Evolutionary conservation across 2,329 filamentous ascomycete species (phyloP).

Genomic region (Aspergillus texensis): DNA sequence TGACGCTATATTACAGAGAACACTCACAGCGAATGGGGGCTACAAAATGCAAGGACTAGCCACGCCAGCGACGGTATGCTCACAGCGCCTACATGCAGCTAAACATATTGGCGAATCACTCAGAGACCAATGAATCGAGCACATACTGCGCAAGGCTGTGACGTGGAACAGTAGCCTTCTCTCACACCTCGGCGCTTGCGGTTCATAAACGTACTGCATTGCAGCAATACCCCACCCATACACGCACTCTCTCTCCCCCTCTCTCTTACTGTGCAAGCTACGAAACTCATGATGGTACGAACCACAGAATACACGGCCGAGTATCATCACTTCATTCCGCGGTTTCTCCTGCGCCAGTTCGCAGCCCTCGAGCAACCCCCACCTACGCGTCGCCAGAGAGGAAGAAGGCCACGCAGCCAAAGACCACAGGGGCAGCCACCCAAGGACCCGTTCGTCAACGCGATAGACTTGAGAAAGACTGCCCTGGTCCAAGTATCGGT

Average conservation of each 20-base stretch:
- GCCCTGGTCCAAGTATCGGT: constrained; percentile 21
- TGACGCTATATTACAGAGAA: background rate
- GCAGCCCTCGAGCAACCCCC: constrained; percentile 21
- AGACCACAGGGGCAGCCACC: background rate
- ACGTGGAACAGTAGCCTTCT: background rate
- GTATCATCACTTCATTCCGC: constrained; percentile 42
- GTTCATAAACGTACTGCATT: background rate
- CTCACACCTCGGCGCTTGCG: background rate
- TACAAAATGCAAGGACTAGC: background rate
- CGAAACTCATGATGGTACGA: background rate
- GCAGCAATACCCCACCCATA: background rate
- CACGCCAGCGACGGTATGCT: background rate
- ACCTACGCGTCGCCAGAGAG: background rate
- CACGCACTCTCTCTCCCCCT: too few relatives aligned
- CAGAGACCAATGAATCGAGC: background rate
- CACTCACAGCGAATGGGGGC: background rate
- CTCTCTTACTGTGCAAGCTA: too few relatives aligned
- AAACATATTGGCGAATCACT: background rate
- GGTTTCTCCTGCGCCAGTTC: constrained; percentile 39
- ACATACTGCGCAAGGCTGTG: background rate
- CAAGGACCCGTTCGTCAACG: background rate
- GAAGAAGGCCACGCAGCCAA: background rate
- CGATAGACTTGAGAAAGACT: background rate
- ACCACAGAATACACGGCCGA: constrained; percentile 10
- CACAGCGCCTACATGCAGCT: background rate